Evolutionary conservation across 768 basidiomycete species (phyloP).

Genomic region (Tulasnella sp.): DNA sequence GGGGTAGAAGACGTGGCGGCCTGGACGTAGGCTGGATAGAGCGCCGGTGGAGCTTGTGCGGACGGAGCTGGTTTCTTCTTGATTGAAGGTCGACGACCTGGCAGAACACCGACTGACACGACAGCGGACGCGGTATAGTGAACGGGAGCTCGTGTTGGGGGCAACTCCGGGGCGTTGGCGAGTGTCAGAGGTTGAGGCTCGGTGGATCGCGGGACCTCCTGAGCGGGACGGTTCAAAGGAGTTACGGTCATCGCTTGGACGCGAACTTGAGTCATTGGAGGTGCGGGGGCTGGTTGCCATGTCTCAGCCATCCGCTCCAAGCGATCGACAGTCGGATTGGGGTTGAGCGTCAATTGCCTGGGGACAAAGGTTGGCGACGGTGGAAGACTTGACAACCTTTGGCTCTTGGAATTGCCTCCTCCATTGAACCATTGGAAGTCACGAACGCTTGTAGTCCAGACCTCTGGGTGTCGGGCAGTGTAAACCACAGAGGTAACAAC

Average conservation of each 20-base stretch:
- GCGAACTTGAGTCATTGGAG: not conserved
- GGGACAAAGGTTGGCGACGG: not conserved
- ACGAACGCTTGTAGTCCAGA: not conserved
- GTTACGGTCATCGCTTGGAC: not conserved
- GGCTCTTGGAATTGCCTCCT: not conserved
- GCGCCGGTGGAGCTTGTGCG: not conserved
- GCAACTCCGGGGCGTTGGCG: constrained; percentile 4
- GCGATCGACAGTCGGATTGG: not conserved
- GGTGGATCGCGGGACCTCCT: not conserved
- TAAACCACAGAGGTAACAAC: not conserved
- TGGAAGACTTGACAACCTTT: not conserved
- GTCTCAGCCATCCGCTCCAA: constrained; percentile 2
- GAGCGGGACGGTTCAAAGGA: not conserved
- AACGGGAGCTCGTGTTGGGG: constrained; percentile 1
- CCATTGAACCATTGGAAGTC: constrained; percentile 12
- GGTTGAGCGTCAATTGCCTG: not conserved
- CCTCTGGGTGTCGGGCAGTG: not conserved
- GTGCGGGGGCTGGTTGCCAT: not conserved
- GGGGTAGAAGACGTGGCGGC: not conserved
- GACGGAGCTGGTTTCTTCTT: not conserved
- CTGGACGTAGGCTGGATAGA: constrained; percentile 1
- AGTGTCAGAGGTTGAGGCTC: constrained; percentile 9
- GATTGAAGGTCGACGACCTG: not conserved
- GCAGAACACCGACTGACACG: constrained; percentile 3
- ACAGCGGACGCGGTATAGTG: constrained; percentile 7